Evolutionary conservation across 768 basidiomycete species (phyloP).

Genomic region (Pulveroboletus frians): DNA sequence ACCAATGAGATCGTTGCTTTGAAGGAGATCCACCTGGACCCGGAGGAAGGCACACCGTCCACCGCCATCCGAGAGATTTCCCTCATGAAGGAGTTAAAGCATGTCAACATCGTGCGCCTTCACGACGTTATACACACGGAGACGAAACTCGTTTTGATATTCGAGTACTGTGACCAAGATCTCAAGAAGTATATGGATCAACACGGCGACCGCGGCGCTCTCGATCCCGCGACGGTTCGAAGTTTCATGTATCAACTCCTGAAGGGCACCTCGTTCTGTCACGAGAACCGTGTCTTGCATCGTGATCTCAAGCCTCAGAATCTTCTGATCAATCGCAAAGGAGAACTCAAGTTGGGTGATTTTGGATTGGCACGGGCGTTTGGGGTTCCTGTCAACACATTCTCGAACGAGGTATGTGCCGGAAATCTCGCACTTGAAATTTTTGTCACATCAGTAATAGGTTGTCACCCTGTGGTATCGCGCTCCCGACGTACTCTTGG

Average conservation of each 20-base stretch:
- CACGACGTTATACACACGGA: conserved; percentile 99
- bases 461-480: conserved; percentile 99
- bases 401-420: conserved; percentile 80
- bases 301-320: conserved; percentile 99
- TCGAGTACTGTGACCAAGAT: conserved; percentile 98
- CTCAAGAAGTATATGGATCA: conserved; percentile 99
- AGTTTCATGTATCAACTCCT: conserved; percentile 98
- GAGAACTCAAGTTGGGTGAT: conserved; percentile 95
- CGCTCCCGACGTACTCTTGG: conserved; percentile 94
- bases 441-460: conserved; percentile 35
- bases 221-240: conserved; percentile 82
- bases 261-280: conserved; percentile 96
- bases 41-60: conserved; percentile 97
- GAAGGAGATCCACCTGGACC: conserved; percentile 98
- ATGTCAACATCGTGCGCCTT: conserved; percentile 96
- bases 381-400: conserved; percentile 98
- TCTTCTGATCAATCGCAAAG: conserved; percentile 93
- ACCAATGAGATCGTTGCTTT: conserved; percentile 99
- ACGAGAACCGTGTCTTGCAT: conserved; percentile 96
- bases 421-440: background rate
- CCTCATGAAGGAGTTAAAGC: conserved; percentile 98
- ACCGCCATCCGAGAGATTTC: conserved; percentile 99
- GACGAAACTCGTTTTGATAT: conserved; percentile 95
- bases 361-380: conserved; percentile 97
- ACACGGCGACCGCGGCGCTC: conserved; percentile 90